These are phyloP conservation scores for Gnomoniopsis sp. DNA, from an alignment of 2,329 filamentous ascomycete species.

Conservation along the genomic window DNA sequence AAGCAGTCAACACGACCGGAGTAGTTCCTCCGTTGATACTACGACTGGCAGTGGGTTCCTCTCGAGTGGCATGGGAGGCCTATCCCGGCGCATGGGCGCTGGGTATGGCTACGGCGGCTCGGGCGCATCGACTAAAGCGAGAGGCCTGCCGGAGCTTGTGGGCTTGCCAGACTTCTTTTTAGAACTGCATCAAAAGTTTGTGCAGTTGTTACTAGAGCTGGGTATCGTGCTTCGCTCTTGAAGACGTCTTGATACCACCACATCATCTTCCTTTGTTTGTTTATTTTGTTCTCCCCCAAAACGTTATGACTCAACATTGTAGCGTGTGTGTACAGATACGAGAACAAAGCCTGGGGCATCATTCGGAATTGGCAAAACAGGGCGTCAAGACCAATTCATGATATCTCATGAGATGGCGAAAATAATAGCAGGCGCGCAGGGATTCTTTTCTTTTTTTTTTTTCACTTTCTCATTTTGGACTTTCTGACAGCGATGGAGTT, in stretches of 20 bases:
- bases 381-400: too few species aligned
- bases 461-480: neutral
- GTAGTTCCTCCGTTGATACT: constrained; percentile 18
- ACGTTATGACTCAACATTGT: neutral
- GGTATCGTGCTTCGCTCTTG: constrained; percentile 51
- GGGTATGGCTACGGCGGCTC: constrained; percentile 44
- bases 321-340: neutral
- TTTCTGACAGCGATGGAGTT: too few species aligned
- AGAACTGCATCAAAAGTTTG: constrained; percentile 62
- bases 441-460: neutral
- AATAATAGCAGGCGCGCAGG: neutral
- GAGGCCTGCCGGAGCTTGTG: constrained; percentile 63
- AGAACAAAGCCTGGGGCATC: neutral
- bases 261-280: neutral
- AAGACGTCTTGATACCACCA: constrained; percentile 1
- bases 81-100: constrained; percentile 56
- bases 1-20: constrained; percentile 18
- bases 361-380: neutral
- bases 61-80: constrained; percentile 49
- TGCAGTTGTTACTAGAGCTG: constrained; percentile 58
- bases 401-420: too few species aligned
- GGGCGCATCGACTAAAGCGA: constrained; percentile 53
- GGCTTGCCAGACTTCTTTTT: constrained; percentile 67
- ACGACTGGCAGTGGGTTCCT: constrained; percentile 53
- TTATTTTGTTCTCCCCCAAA: neutral